Conservation (phyloP, 345 rosid genomes). For the Aurinia saxatilis region DNA sequence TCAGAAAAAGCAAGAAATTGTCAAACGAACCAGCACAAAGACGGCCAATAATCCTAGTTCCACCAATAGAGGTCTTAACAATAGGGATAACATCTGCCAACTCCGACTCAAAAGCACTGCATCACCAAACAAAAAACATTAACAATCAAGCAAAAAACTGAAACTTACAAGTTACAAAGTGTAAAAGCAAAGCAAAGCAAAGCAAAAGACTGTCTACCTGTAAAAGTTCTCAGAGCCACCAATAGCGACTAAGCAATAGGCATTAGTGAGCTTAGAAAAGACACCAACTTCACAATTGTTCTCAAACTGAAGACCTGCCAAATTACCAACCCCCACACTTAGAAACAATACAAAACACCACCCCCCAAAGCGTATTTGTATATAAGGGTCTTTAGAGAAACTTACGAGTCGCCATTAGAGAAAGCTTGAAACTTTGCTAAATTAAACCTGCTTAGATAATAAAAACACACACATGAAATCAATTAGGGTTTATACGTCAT, state of each 20-base stretch:
- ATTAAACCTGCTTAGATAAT: neutral
- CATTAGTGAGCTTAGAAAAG: conserved; percentile 80
- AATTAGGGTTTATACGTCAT: conserved; percentile 2
- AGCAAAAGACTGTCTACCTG: conserved; percentile 40
- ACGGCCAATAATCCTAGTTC: conserved; percentile 78
- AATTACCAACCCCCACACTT: neutral
- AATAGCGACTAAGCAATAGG: conserved; percentile 80
- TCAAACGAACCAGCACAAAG: conserved; percentile 64
- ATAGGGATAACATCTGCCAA: conserved; percentile 80
- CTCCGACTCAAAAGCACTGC: conserved; percentile 77
- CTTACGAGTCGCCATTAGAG: conserved; percentile 26
- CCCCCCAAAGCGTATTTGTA: no score
- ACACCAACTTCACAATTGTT: conserved; percentile 82
- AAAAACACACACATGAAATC: no score
- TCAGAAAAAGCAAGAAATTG: neutral
- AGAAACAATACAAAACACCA: no score
- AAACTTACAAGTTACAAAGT: neutral
- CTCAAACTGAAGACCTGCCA: conserved; percentile 83
- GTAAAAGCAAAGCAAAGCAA: neutral
- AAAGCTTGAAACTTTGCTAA: neutral
- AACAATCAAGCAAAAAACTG: neutral
- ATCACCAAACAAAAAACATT: neutral
- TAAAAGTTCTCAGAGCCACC: conserved; percentile 64
- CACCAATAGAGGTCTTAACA: conserved; percentile 80
- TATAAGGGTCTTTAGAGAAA: no score